Percentiles rank a stretch among this genome's conserved stretches.
Conservation (phyloP, 1,284 basidiomycete genomes). For the Polyporus tsugae region DNA sequence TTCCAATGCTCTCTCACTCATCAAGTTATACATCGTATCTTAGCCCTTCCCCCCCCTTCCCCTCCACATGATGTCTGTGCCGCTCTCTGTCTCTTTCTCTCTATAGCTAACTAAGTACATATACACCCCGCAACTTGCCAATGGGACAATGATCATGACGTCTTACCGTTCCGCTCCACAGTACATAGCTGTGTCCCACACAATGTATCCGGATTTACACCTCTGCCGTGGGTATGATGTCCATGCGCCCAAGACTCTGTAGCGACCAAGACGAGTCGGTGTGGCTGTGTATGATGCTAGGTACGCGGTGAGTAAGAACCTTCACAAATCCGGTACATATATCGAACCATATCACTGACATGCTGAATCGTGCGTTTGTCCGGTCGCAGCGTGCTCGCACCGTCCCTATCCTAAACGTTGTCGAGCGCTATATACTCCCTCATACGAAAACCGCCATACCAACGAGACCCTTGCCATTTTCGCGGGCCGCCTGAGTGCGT, state of each 20-base stretch:
- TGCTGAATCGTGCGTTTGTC: constrained; percentile 3
- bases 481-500: neutral
- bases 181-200: neutral
- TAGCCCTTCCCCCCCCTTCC: neutral
- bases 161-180: neutral
- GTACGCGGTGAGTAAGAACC: neutral
- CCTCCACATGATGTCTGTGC: neutral
- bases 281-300: neutral
- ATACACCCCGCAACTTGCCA: neutral
- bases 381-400: neutral
- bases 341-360: neutral
- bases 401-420: neutral
- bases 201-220: constrained; percentile 6
- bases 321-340: neutral
- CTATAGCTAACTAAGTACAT: neutral
- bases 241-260: neutral
- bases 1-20: neutral
- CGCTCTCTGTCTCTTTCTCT: neutral
- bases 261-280: neutral
- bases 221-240: neutral
- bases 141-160: neutral
- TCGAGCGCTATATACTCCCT: neutral
- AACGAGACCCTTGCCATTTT: neutral
- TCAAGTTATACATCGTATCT: neutral
- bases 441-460: neutral